Evolutionary conservation across 2,329 filamentous ascomycete genomes (phyloP).

Genomic region (Fusarium vanettenii): DNA sequence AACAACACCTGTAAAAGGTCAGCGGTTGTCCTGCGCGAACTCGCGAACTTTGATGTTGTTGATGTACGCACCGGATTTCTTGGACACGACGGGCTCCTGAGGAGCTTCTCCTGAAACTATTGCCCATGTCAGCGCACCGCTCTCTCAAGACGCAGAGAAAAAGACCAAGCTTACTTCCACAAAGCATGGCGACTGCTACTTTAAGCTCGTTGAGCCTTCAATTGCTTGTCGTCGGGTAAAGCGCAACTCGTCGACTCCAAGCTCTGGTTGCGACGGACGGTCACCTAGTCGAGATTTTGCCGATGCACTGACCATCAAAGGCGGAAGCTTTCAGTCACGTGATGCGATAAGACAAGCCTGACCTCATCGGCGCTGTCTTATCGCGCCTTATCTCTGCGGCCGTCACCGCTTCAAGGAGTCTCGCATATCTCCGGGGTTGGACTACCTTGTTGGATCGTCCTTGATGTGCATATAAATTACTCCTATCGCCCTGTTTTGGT

Average conservation of each 20-base stretch:
- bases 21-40: slow-evolving; percentile 18
- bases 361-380: slow-evolving; percentile 20
- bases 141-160: not conserved
- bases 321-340: slow-evolving; percentile 40
- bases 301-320: slow-evolving; percentile 45
- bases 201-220: slow-evolving; percentile 44
- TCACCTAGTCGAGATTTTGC: slow-evolving; percentile 47
- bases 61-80: slow-evolving; percentile 81
- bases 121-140: slow-evolving; percentile 27
- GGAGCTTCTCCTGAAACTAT: slow-evolving; percentile 96
- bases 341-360: slow-evolving; percentile 37
- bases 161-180: slow-evolving; percentile 54
- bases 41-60: slow-evolving; percentile 7
- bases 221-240: slow-evolving; percentile 44
- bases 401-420: not conserved
- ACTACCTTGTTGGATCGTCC: not conserved
- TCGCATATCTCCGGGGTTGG: slow-evolving; percentile 1
- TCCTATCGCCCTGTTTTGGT: not conserved
- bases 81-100: slow-evolving; percentile 92
- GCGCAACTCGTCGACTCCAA: slow-evolving; percentile 39
- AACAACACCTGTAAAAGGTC: slow-evolving; percentile 72
- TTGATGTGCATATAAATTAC: not conserved
- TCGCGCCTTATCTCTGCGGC: slow-evolving; percentile 16
- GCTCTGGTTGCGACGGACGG: slow-evolving; percentile 41
- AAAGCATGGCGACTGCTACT: slow-evolving; percentile 57